These are phyloP conservation scores for Alternaria sp. DNA, from an alignment of 2,329 filamentous ascomycete species.

Conservation along the genomic window DNA sequence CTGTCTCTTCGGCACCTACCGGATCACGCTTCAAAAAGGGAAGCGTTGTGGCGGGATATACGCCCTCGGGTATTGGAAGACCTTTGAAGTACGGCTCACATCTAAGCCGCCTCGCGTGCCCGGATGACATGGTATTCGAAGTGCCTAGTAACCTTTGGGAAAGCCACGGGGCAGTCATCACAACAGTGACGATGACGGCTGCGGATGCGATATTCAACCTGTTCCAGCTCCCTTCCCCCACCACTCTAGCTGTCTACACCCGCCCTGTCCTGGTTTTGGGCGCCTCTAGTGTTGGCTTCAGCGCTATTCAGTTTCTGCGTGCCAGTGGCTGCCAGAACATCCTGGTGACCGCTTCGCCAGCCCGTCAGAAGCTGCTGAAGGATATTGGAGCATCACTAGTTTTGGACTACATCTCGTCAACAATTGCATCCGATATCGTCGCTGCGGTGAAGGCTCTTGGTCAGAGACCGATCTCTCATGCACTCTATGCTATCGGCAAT, in stretches of 20 bases:
- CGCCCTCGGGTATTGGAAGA: slow-evolving; percentile 55
- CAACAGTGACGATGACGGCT: slow-evolving; percentile 63
- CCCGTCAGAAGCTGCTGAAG: slow-evolving; percentile 16
- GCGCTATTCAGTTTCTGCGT: slow-evolving; percentile 15
- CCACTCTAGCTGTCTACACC: slow-evolving; percentile 52
- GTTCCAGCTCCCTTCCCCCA: slow-evolving; percentile 60
- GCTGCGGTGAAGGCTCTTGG: slow-evolving; percentile 11
- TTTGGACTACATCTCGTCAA: slow-evolving; percentile 19
- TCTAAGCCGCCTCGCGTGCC: slow-evolving; percentile 62
- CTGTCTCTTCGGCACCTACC: slow-evolving; percentile 1
- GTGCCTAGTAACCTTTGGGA: slow-evolving; percentile 52
- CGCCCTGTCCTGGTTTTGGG: slow-evolving; percentile 31
- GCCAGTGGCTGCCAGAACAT: slow-evolving; percentile 18
- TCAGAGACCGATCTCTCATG: slow-evolving; percentile 7
- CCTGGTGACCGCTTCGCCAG: slow-evolving; percentile 23
- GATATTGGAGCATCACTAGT: slow-evolving; percentile 18
- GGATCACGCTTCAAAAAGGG: slow-evolving; percentile 11
- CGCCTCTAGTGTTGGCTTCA: slow-evolving; percentile 20
- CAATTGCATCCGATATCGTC: slow-evolving; percentile 12
- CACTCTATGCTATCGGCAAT: slow-evolving; percentile 6
- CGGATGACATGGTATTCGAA: slow-evolving; percentile 54
- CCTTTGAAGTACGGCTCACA: slow-evolving; percentile 51
- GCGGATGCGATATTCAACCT: slow-evolving; percentile 62
- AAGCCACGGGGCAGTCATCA: slow-evolving; percentile 59
- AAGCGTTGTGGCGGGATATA: slow-evolving; percentile 59